These are phyloP conservation scores for Tuber brumale DNA, from an alignment of 495 filamentous ascomycete genomes.

Conservation along the genomic window DNA sequence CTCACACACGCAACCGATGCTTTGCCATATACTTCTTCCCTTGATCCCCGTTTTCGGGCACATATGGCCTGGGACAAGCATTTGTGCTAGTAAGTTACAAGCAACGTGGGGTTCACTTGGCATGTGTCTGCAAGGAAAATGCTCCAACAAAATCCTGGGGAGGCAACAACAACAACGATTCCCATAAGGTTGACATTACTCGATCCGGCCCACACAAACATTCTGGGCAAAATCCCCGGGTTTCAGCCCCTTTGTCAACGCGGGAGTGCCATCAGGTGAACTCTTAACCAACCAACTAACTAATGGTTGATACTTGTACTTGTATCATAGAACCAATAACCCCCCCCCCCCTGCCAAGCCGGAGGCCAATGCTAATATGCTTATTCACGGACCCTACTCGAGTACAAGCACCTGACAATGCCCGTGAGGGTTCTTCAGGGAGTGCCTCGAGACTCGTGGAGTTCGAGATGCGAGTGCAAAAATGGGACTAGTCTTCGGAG, in stretches of 20 bases:
- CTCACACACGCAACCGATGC: too few species aligned
- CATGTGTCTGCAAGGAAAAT: background rate
- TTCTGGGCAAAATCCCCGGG: background rate
- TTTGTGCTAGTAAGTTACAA: background rate
- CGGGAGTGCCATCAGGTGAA: background rate
- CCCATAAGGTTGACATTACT: background rate
- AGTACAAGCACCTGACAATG: background rate
- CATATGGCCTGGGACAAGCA: too few species aligned
- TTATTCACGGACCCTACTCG: background rate
- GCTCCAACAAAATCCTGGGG: background rate
- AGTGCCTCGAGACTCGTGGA: background rate
- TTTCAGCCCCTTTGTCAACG: background rate
- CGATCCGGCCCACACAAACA: background rate
- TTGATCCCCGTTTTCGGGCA: too few species aligned
- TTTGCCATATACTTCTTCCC: too few species aligned
- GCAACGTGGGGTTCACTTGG: background rate
- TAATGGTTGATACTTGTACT: background rate
- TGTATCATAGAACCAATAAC: background rate
- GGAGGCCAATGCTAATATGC: background rate
- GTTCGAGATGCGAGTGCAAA: background rate
- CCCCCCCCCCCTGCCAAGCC: background rate
- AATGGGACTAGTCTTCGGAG: background rate
- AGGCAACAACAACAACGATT: background rate
- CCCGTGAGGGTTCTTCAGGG: background rate
- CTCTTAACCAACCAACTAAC: background rate